Percentiles rank a stretch among this genome's conserved stretches.
phyloP scores from a whole-genome alignment of 768 basidiomycete genomes.

The Termitomyces heimii region DNA sequence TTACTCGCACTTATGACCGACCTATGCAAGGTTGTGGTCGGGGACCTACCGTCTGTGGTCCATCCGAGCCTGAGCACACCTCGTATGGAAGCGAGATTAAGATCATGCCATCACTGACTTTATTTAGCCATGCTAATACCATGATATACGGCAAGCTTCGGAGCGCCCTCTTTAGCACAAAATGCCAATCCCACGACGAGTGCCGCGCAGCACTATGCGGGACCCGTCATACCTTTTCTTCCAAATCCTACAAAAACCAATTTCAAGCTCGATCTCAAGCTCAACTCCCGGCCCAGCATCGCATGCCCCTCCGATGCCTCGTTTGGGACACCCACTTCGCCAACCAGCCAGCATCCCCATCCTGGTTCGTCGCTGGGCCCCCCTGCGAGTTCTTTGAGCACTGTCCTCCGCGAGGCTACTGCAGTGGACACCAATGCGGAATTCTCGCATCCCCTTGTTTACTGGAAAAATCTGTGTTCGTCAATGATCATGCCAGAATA shows the following conservation, averaged over 20 bases:
- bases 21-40: not conserved
- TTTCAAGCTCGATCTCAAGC: no score
- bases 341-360: not conserved
- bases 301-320: no score
- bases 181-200: not conserved
- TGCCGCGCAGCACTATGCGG: not conserved
- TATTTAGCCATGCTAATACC: not conserved
- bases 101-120: not conserved
- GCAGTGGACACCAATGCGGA: no score
- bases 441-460: no score
- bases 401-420: no score
- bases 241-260: no score
- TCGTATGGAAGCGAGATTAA: not conserved
- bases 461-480: no score
- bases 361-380: no score
- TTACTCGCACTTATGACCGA: not conserved
- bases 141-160: not conserved
- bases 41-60: not conserved
- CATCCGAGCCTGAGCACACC: not conserved
- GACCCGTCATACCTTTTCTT: not conserved
- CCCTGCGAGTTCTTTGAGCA: no score
- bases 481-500: no score
- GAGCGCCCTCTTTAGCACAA: not conserved
- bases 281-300: no score
- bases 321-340: not conserved